Base-by-base conservation (phyloP, 257 asterid genomes). In the Ligustrum vulgare region DNA sequence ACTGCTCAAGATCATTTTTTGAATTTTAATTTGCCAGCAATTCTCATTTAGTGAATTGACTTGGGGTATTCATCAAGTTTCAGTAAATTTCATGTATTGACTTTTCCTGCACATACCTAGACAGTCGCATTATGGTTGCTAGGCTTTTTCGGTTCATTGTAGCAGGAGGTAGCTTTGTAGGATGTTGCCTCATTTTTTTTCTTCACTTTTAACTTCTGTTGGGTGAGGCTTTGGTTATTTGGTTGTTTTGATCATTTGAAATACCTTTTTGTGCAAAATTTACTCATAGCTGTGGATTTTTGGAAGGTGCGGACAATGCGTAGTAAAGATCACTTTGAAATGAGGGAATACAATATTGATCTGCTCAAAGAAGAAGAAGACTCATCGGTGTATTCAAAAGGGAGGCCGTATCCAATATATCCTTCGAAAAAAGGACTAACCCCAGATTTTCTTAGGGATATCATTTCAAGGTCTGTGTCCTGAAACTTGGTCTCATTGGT, bases 341-440 rank as follows among this genome's bases (percentile, higher is more conserved):
- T 94, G 91, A 91, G 93, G 81, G 98, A 94, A 75, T 94, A 87
- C 86, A 82, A 88, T 75, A 81, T 94, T 36, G 98, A 94, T 81
- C 84, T 84, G 70, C 88, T 92, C 79, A 78, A 86, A 78, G 91
- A 84, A 39, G 91, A 86, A 80, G 91, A 79, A 22, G 91, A 92
- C 80, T 84, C 96, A 73, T 80, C 83, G 77, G 67, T 82, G 72
- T 72, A 81, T 81, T 86, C 89, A 51, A 83, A 87, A 86, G 96
- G 90, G 87, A 89, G 89, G 83, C 98, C 97, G 15, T 92, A 92
- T 84, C 98, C 99, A 71, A 89, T 94, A 75, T 93, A 94, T 83
- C 97, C 99, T 75, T 92, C 98, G 18, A 94, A 89, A 85, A 93
- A 90, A 83, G 97, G 96, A 80, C 87, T 94, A 25, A 92, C 77